Conservation (phyloP, 352 stramenopile species). For the Saprolegnia diclina region DNA sequence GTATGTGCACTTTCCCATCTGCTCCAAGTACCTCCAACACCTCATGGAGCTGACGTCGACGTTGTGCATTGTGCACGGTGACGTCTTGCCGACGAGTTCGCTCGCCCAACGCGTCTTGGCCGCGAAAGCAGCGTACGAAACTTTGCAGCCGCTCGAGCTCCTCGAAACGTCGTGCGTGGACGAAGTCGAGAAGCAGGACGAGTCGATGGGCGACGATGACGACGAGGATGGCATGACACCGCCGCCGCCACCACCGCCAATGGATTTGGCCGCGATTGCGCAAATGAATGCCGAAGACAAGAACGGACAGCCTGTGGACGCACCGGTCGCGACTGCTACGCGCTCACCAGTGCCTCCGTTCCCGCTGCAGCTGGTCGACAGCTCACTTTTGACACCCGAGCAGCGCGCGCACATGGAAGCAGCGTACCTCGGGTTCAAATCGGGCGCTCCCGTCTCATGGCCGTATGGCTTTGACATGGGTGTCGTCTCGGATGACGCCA, state of each 20-base stretch:
- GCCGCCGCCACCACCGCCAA: conserved; percentile 39
- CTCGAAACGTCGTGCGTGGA: conserved; percentile 29
- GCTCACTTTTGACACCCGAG: conserved; percentile 41
- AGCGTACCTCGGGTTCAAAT: conserved; percentile 62
- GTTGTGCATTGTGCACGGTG: background rate
- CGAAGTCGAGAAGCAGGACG: conserved; percentile 34
- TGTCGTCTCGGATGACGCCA: conserved; percentile 54
- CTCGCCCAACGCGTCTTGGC: background rate
- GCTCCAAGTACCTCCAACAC: conserved; percentile 80
- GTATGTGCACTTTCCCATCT: conserved; percentile 67
- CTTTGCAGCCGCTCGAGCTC: background rate
- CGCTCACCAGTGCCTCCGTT: conserved; percentile 42
- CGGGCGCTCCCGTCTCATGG: conserved; percentile 49
- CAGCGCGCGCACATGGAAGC: conserved; percentile 58
- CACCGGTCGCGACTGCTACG: background rate
- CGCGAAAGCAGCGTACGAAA: background rate
- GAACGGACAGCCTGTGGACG: conserved; percentile 42
- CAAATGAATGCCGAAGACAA: conserved; percentile 83
- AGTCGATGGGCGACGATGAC: conserved; percentile 43
- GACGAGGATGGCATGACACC: conserved; percentile 29
- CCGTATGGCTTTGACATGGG: conserved; percentile 69
- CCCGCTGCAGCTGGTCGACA: conserved; percentile 47
- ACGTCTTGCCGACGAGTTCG: background rate
- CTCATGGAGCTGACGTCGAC: conserved; percentile 77
- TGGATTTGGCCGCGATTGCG: conserved; percentile 76